phyloP scores from a whole-genome alignment of 1,284 basidiomycete species.

The Schizophyllum amplum region DNA sequence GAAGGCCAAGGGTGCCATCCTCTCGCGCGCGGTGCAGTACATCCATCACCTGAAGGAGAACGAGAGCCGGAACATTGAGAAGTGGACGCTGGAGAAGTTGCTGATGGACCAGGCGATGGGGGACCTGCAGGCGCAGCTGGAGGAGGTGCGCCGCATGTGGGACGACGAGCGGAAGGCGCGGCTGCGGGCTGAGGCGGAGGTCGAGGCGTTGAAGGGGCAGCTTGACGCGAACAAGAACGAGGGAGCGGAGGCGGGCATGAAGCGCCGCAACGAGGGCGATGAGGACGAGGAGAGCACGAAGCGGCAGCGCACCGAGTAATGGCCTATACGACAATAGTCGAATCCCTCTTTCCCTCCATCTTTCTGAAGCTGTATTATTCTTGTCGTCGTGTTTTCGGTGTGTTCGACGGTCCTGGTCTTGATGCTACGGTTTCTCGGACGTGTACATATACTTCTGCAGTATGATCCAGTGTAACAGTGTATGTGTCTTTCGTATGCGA shows the following conservation, averaged over 20 bases:
- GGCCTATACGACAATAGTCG: too few relatives aligned
- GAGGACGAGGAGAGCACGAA: constrained; percentile 10
- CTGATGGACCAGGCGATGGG: constrained; percentile 90
- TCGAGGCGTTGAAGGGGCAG: constrained; percentile 27
- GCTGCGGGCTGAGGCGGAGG: constrained; percentile 50
- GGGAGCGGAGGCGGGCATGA: constrained; percentile 10
- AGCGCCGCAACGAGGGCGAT: constrained; percentile 11
- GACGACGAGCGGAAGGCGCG: constrained; percentile 59
- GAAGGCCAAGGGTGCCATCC: constrained; percentile 84
- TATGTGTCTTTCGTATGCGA: neutral
- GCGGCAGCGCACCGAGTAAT: constrained; percentile 13
- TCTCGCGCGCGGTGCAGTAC: constrained; percentile 79
- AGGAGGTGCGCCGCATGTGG: constrained; percentile 67
- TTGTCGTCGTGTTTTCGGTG: neutral
- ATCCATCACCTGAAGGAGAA: constrained; percentile 88
- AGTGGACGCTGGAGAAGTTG: constrained; percentile 91
- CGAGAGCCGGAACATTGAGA: constrained; percentile 85
- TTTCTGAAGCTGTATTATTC: neutral
- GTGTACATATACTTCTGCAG: neutral
- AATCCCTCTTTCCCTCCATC: too few relatives aligned
- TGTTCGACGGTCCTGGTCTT: neutral
- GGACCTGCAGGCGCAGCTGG: constrained; percentile 70
- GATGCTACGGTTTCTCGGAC: neutral
- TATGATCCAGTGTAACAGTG: neutral
- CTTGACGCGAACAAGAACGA: constrained; percentile 22